phyloP scores from a whole-genome alignment of 2,329 filamentous ascomycete species.

The Colletotrichum theobromicola region DNA sequence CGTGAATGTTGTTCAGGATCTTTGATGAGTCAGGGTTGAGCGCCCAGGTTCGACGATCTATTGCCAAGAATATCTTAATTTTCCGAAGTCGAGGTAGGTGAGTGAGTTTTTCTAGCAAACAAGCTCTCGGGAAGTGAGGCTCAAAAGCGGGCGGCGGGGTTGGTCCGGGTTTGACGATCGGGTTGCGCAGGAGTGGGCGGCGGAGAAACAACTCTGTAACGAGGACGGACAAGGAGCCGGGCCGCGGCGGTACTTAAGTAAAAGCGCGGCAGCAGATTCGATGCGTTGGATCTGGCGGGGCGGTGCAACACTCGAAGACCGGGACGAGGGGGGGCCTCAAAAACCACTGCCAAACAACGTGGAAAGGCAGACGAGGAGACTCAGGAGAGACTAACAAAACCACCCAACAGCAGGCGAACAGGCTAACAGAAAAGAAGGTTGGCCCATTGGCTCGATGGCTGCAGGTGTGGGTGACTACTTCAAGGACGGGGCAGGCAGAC shows the following conservation, averaged over 20 bases:
- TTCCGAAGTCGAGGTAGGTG: not conserved
- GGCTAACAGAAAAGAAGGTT: not conserved
- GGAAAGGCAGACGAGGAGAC: not conserved
- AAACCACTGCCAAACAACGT: not conserved
- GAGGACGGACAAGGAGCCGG: slow-evolving; percentile 11
- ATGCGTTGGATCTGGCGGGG: slow-evolving; percentile 7
- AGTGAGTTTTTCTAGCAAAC: not conserved
- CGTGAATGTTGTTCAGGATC: not conserved
- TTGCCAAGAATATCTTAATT: not conserved
- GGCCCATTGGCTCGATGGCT: slow-evolving; percentile 4
- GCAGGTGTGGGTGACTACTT: not conserved
- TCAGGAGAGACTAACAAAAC: not conserved
- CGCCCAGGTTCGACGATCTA: too few relatives aligned
- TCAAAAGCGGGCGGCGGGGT: not conserved
- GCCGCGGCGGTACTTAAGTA: slow-evolving; percentile 18
- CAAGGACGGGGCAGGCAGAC: not conserved
- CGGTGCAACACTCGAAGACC: not conserved
- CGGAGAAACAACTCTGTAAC: not conserved
- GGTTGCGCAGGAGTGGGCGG: not conserved
- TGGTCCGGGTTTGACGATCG: not conserved
- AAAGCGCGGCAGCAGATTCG: not conserved
- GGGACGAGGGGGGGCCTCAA: slow-evolving; percentile 20
- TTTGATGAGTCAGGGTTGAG: not conserved
- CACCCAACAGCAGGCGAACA: not conserved
- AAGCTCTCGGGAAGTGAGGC: not conserved